These are phyloP conservation scores for Beauveria pseudobassiana DNA, from an alignment of 2,329 filamentous ascomycete species.

Conservation along the genomic window DNA sequence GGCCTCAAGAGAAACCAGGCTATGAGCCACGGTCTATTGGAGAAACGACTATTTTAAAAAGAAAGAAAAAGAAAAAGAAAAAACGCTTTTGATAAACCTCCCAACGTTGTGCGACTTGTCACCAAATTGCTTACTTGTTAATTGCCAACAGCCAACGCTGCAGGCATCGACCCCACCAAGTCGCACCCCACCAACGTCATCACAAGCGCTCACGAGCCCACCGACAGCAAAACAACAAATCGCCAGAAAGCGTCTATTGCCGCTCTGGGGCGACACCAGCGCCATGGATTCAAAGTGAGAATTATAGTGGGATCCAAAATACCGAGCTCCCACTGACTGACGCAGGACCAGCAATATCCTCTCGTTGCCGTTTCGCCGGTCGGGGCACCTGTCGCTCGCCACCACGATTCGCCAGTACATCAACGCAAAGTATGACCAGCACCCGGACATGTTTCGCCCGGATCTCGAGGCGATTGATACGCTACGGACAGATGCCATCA, in stretches of 20 bases:
- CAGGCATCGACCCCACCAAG: background rate
- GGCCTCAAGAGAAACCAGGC: too few relatives aligned
- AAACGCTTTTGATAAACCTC: too few relatives aligned
- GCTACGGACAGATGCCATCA: constrained; percentile 77
- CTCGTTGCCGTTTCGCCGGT: constrained; percentile 80
- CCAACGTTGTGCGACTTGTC: background rate
- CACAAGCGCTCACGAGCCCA: background rate
- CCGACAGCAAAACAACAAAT: background rate
- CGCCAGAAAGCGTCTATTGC: background rate
- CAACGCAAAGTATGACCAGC: constrained; percentile 96
- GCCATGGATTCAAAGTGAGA: constrained; percentile 10
- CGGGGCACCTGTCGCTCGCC: constrained; percentile 69
- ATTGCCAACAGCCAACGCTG: background rate
- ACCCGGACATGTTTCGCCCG: constrained; percentile 89
- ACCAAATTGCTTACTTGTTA: background rate
- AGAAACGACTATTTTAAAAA: too few relatives aligned
- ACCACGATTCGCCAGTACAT: constrained; percentile 90
- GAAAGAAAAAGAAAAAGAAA: too few relatives aligned
- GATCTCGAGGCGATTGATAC: constrained; percentile 80
- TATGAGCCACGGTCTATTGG: background rate
- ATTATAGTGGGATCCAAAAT: background rate
- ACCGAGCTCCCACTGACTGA: background rate
- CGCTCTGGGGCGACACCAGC: background rate
- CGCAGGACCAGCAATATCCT: constrained; percentile 50
- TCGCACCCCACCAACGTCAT: constrained; percentile 10